A percentile compares a stretch with the other conserved stretches of the same genome.
phyloP scores from a whole-genome alignment of 805 yeast species.

The Barnettozyma californica region DNA sequence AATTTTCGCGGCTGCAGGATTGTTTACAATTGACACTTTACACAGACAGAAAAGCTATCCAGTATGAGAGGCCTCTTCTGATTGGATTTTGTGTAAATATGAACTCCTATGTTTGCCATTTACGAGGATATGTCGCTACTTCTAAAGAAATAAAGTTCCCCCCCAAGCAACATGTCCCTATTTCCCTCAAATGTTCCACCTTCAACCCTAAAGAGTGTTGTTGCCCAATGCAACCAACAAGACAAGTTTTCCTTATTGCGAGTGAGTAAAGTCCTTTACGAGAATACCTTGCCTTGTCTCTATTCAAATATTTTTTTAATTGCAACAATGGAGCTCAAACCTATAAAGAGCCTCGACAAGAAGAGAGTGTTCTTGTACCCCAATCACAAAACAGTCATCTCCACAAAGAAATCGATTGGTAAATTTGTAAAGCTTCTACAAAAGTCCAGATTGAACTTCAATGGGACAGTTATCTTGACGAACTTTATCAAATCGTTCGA shows the following conservation, averaged over 20 bases:
- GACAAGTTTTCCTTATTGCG: not conserved
- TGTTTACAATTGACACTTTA: not conserved
- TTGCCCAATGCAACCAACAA: not conserved
- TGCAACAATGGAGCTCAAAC: not conserved
- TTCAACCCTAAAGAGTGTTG: not conserved
- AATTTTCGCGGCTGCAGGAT: not conserved
- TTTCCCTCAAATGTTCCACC: not conserved
- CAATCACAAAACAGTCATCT: not conserved
- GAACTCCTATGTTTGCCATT: no score
- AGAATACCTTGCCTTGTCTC: not conserved
- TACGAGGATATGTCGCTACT: no score
- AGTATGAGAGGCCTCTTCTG: not conserved
- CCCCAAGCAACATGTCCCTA: not conserved
- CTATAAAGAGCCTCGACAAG: not conserved
- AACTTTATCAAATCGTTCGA: not conserved
- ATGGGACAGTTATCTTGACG: not conserved
- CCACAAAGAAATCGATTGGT: not conserved
- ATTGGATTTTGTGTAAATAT: no score
- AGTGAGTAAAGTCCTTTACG: not conserved
- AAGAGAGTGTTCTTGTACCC: not conserved
- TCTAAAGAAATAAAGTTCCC: no score
- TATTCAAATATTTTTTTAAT: not conserved
- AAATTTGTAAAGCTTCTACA: conserved; percentile 4
- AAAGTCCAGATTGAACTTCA: not conserved
- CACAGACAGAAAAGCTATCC: not conserved